phyloP scores from a whole-genome alignment of 2,329 filamentous ascomycete genomes.

The Alternaria sp. region DNA sequence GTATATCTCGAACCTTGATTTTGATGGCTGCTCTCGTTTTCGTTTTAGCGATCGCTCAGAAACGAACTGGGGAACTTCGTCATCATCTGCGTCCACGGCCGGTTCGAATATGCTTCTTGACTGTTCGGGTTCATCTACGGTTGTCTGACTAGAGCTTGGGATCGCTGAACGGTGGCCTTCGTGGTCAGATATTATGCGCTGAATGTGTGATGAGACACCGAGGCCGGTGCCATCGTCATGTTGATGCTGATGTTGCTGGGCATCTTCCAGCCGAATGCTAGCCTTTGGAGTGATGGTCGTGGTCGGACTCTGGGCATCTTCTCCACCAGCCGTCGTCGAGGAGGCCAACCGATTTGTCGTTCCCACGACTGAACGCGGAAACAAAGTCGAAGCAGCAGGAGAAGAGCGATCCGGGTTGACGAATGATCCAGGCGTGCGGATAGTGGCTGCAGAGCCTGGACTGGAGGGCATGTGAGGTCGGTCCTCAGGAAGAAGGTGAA shows the following conservation, averaged over 20 bases:
- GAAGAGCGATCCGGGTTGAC: constrained; percentile 26
- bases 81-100: constrained; percentile 23
- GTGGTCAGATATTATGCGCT: background rate
- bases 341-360: background rate
- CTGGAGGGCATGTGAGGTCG: constrained; percentile 33
- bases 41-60: constrained; percentile 56
- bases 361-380: constrained; percentile 4
- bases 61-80: constrained; percentile 55
- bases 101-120: constrained; percentile 18
- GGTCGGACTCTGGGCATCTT: background rate
- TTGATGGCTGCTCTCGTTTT: constrained; percentile 40
- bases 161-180: constrained; percentile 16
- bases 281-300: constrained; percentile 19
- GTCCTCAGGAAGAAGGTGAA: constrained; percentile 18
- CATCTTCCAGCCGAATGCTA: background rate
- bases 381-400: constrained; percentile 22
- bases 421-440: constrained; percentile 24
- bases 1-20: constrained; percentile 26
- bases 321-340: background rate
- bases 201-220: background rate
- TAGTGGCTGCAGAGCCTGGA: constrained; percentile 25
- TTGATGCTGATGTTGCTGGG: background rate
- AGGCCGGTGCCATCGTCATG: background rate
- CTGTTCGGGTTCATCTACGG: constrained; percentile 46
- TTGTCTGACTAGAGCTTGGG: constrained; percentile 56